Base-by-base conservation (phyloP, 2,329 filamentous ascomycete genomes). In the Fonsecaea erecta region DNA sequence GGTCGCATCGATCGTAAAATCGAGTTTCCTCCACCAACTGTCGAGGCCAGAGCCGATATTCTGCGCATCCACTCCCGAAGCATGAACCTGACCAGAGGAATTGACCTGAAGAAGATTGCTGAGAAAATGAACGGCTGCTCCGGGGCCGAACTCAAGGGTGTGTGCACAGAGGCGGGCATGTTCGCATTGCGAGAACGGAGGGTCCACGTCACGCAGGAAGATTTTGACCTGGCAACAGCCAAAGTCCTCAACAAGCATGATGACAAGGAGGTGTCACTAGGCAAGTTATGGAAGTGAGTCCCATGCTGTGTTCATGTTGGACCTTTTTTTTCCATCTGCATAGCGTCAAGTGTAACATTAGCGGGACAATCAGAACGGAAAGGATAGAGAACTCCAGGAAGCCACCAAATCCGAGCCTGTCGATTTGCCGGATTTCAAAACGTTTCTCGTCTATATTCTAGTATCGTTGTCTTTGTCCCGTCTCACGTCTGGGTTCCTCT, bases 101-200 rank as follows among this genome's bases (percentile, higher is more conserved):
- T 99, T 83, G 96, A 99, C 81, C 83, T 99, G 71, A 96, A 87
- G 74, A 99, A 99, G 88, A 96, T 98, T 74, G 95, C 95, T 32
- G 95, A 99, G 84, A 98, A 98, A 87, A 99, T 99, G 95, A 97
- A 97, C 75, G 95, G 95, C 58, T 99, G 95, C 80, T 97, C 93
- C 2, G 95, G 95, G 67, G 95, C 95, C 61, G 95, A 99, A 81
- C 81, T 99, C 73, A 99, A 99, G 87, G 95, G 95, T 82, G 95
- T 99, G 54, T 99, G 95, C 79, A 99, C 95, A 52, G 95, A 99
- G 80, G 93, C 95, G 2, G 95, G 95, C 74, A 99, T 99, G 95
- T 99, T 95, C 76, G 95, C 95, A 14, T 84, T 99, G 70, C 89
- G 95, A 73, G 95, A 99, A 82, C 86, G 95, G 76, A 89, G 95